Conservation (phyloP, 176 grass and related monocot species). For the Triticum urartu region DNA sequence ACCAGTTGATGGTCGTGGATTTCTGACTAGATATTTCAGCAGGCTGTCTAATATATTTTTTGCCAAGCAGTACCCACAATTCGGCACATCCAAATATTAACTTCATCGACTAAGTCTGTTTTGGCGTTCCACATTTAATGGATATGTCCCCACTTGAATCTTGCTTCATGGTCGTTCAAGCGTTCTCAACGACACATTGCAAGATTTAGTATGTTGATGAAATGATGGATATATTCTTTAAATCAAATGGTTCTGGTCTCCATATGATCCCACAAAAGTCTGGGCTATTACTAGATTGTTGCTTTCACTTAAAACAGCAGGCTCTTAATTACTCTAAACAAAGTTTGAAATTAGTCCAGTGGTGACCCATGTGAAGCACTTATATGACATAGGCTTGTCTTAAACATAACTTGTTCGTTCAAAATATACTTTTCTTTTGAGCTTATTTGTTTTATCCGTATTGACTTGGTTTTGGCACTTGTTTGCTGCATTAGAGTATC, state of each 20-base stretch:
- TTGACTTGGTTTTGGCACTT: neutral
- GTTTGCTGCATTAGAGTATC: neutral
- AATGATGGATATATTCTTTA: constrained; percentile 62
- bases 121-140: constrained; percentile 72
- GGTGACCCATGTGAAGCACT: too few relatives aligned
- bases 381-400: constrained; percentile 44
- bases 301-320: constrained; percentile 60
- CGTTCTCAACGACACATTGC: constrained; percentile 2
- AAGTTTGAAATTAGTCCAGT: constrained; percentile 38
- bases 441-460: constrained; percentile 40
- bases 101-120: constrained; percentile 34
- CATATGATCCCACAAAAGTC: constrained; percentile 51
- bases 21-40: constrained; percentile 53
- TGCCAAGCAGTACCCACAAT: constrained; percentile 50
- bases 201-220: constrained; percentile 52
- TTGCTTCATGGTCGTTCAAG: constrained; percentile 65
- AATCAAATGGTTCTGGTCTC: constrained; percentile 55
- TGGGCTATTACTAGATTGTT: constrained; percentile 69
- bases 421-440: constrained; percentile 80
- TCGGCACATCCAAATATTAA: constrained; percentile 50
- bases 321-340: constrained; percentile 59
- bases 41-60: constrained; percentile 92
- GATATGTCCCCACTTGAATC: constrained; percentile 76
- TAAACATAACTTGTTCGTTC: constrained; percentile 79
- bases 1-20: constrained; percentile 34